phyloP scores from a whole-genome alignment of 2,329 filamentous ascomycete species.

The Ceratocystis cubensis region DNA sequence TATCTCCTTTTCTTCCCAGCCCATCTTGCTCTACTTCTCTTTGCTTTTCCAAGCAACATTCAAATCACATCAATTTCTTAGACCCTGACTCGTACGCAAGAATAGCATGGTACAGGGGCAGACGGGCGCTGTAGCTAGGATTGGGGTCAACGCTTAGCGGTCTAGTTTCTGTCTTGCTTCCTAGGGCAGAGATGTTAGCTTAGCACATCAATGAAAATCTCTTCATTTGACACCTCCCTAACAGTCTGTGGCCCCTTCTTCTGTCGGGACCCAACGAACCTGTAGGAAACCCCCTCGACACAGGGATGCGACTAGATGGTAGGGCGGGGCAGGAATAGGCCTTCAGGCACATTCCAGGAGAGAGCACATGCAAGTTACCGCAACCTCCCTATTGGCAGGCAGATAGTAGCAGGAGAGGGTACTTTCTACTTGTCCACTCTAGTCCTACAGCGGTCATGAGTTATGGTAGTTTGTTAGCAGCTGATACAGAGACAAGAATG shows the following conservation, averaged over 20 bases:
- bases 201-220: not conserved
- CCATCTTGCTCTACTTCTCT: too few species aligned
- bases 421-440: not conserved
- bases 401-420: not conserved
- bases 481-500: constrained; percentile 2
- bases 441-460: not conserved
- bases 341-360: not conserved
- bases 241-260: not conserved
- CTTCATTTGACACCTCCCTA: not conserved
- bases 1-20: too few species aligned
- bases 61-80: too few species aligned
- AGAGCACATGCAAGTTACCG: not conserved
- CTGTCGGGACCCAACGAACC: not conserved
- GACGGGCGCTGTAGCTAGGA: too few species aligned
- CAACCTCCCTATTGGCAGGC: not conserved
- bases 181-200: not conserved
- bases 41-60: too few species aligned
- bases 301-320: not conserved
- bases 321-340: not conserved
- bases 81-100: too few species aligned
- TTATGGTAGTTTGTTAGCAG: not conserved
- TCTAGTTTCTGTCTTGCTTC: too few species aligned
- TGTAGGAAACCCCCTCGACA: not conserved
- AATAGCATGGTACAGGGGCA: too few species aligned
- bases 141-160: too few species aligned